phyloP scores from a whole-genome alignment of 2,329 filamentous ascomycete genomes.

The Coleophoma eucalyptorum region DNA sequence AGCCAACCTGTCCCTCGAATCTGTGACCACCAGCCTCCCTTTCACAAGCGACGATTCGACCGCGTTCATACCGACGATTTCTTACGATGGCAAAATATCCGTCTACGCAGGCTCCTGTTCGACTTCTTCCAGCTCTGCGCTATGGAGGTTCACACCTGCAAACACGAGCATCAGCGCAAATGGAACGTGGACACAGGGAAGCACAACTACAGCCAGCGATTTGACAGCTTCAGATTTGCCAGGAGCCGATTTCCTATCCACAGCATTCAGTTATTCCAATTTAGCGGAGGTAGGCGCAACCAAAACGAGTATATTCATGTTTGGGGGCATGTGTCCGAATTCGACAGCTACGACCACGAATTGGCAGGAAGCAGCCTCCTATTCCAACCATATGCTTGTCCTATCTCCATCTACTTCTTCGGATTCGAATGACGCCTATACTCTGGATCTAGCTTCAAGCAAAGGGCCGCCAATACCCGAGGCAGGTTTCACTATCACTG shows the following conservation, averaged over 20 bases:
- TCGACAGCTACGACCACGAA: constrained; percentile 35
- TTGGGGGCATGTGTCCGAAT: constrained; percentile 85
- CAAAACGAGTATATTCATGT: constrained; percentile 38
- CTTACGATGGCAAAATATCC: constrained; percentile 64
- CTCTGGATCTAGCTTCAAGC: constrained; percentile 38
- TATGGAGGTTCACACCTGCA: constrained; percentile 66
- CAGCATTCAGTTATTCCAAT: constrained; percentile 31
- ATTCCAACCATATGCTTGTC: constrained; percentile 75
- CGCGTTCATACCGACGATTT: constrained; percentile 65
- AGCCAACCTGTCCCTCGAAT: constrained; percentile 39
- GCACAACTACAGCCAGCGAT: constrained; percentile 28
- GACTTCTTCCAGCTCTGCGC: constrained; percentile 41
- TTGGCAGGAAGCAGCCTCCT: constrained; percentile 69
- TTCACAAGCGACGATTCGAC: constrained; percentile 54
- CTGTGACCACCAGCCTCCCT: constrained; percentile 53
- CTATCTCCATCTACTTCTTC: constrained; percentile 46
- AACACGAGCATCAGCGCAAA: constrained; percentile 36
- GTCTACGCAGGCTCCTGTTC: constrained; percentile 74
- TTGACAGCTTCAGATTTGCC: constrained; percentile 29
- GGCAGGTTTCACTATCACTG: constrained; percentile 82
- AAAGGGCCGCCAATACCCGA: constrained; percentile 67
- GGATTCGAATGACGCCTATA: constrained; percentile 31
- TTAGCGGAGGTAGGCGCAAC: constrained; percentile 22
- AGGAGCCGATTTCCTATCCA: constrained; percentile 53
- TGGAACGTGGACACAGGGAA: constrained; percentile 50